Conservation (phyloP, 495 filamentous ascomycete genomes). For the Hypoxylon crocopeplum region DNA sequence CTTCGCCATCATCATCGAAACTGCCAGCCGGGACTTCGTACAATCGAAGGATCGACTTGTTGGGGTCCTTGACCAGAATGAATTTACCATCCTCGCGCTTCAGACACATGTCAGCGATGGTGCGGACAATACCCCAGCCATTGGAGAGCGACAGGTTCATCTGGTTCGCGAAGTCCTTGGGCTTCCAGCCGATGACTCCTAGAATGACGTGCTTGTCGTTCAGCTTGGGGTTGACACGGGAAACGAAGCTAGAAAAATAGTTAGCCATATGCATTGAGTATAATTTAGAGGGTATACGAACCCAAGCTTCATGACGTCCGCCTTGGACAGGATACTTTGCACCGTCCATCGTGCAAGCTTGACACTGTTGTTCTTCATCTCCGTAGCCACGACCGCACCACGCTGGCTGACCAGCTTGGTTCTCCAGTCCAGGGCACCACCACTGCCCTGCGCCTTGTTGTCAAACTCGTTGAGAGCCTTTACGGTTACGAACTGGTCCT, state of each 20-base stretch:
- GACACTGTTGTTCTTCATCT: constrained; percentile 99
- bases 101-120: constrained; percentile 89
- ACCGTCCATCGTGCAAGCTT: constrained; percentile 97
- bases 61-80: constrained; percentile 84
- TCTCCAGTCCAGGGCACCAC: constrained; percentile 94
- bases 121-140: constrained; percentile 98
- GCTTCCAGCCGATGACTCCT: constrained; percentile 96
- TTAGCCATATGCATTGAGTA: constrained; percentile 29
- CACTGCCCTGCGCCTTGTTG: constrained; percentile 92
- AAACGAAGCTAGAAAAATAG: constrained; percentile 74
- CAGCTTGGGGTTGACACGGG: constrained; percentile 86
- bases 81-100: constrained; percentile 77
- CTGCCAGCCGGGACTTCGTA: constrained; percentile 89
- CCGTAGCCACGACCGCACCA: constrained; percentile 96
- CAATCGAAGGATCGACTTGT: constrained; percentile 88
- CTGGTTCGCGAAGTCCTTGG: constrained; percentile 92
- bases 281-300: constrained; percentile 47
- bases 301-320: constrained; percentile 97
- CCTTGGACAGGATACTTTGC: constrained; percentile 92
- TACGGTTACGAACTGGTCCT: constrained; percentile 88
- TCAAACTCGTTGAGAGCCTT: constrained; percentile 99
- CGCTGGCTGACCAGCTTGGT: constrained; percentile 90
- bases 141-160: constrained; percentile 97
- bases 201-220: constrained; percentile 92
- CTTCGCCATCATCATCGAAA: constrained; percentile 71